Evolutionary conservation across 495 filamentous ascomycete species (phyloP).

Genomic region (Clohesyomyces aquaticus): DNA sequence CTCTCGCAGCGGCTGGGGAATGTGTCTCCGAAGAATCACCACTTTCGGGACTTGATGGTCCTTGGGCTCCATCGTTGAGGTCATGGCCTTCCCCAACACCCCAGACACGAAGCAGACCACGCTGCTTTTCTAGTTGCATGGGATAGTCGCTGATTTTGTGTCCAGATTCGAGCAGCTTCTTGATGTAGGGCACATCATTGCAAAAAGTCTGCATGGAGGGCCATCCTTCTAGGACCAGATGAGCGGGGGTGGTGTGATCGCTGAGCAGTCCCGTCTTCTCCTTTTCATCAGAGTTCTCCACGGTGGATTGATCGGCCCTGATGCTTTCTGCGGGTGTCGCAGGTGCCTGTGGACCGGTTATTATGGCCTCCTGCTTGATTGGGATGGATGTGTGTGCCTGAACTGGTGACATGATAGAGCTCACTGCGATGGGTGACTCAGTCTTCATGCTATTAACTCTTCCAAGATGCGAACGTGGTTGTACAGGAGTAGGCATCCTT

Average conservation of each 20-base stretch:
- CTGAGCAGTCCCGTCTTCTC: slow-evolving; percentile 69
- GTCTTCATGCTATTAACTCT: slow-evolving; percentile 30
- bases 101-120: slow-evolving; percentile 36
- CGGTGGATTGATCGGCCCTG: slow-evolving; percentile 13
- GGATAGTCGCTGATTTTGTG: slow-evolving; percentile 64
- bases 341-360: slow-evolving; percentile 12
- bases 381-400: slow-evolving; percentile 22
- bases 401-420: slow-evolving; percentile 15
- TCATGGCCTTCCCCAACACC: slow-evolving; percentile 36
- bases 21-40: slow-evolving; percentile 22
- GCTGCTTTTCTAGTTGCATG: slow-evolving; percentile 70
- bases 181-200: slow-evolving; percentile 10
- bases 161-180: slow-evolving; percentile 7
- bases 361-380: slow-evolving; percentile 19
- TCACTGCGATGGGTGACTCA: slow-evolving; percentile 21
- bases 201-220: slow-evolving; percentile 23
- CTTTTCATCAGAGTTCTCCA: slow-evolving; percentile 43
- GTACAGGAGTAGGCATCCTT: slow-evolving; percentile 30
- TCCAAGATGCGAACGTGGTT: slow-evolving; percentile 17
- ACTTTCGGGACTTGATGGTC: slow-evolving; percentile 30
- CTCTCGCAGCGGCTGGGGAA: slow-evolving; percentile 19
- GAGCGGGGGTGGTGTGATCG: slow-evolving; percentile 81
- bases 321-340: slow-evolving; percentile 31
- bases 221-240: slow-evolving; percentile 57
- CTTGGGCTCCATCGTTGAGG: slow-evolving; percentile 23